Base-by-base conservation (phyloP, 805 yeast species). In the Torulaspora franciscae region DNA sequence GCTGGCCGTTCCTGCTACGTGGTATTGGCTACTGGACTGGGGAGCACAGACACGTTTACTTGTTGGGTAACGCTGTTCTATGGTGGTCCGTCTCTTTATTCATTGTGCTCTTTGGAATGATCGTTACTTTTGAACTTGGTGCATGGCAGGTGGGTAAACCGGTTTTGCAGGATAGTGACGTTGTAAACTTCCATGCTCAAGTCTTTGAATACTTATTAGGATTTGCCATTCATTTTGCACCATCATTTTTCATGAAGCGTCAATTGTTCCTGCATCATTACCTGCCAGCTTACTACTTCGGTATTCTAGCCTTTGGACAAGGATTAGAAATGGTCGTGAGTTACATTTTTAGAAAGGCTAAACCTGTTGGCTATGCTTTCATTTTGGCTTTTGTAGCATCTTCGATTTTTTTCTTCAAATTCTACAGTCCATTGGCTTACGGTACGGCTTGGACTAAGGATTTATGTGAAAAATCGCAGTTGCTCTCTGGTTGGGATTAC, bases 241-340 rank as follows among this genome's bases (percentile, higher is more conserved):
- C 95, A 54, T 85, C 86, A 42, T 82, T 77, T 67, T 70, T 90
- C 47, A 90, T 90, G 98, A 89, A 81, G 19, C 81, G 98, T 69
- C 97, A 90, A 69, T 68, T 90, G 67, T 90, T 91, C 71, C 72
- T 90, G 62, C 98, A 90, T 66, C 98, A 90, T 67, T 91, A 91
- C 66, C 69, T 93, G 54, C 97, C 96, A 45, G 87, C 98, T 1
- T 76, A 87, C 42, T 93, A 88, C 70, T 93, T 93, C 67, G 93
- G 88, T 37, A 72, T 86, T 43, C 72, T 87, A 51, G 86, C 83
- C 2, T 69, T 87, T 41, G 85, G 85, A n/a, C 90, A 84, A 50
- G 69, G 75, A 43, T 67, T 81, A 38, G 85, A 82, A 51, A 65
- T 79, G 43, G 51, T 76, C 27, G 74, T 69, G n/a, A 57, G 66